Evolutionary conservation across 371 early-diverging fungal genomes (phyloP).

Genomic region (Fennellomyces sp.): DNA sequence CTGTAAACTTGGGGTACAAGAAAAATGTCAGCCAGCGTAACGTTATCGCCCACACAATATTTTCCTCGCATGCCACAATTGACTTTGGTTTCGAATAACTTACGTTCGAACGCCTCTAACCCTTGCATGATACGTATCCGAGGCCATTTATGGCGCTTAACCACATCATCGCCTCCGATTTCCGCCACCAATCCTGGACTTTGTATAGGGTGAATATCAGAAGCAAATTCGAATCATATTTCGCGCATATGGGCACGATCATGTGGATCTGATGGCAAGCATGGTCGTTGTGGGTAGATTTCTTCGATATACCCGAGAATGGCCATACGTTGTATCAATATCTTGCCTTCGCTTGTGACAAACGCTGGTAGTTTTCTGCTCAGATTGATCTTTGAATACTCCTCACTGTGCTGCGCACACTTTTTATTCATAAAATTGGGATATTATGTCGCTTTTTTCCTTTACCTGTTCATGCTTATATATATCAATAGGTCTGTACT

Average conservation of each 20-base stretch:
- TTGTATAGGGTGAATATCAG: constrained; percentile 91
- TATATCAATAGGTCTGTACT: background rate
- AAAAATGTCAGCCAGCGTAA: constrained; percentile 86
- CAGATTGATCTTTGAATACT: constrained; percentile 69
- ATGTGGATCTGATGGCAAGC: constrained; percentile 75
- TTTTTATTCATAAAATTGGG: too few species aligned
- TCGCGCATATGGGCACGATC: constrained; percentile 78
- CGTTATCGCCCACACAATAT: constrained; percentile 80
- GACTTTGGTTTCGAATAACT: constrained; percentile 34
- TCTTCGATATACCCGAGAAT: constrained; percentile 93
- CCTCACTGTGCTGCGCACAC: constrained; percentile 35
- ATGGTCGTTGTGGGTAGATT: constrained; percentile 59
- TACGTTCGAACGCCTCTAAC: constrained; percentile 31
- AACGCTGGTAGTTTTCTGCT: constrained; percentile 72
- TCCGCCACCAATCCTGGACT: constrained; percentile 77
- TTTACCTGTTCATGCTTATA: background rate
- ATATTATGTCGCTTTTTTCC: too few species aligned
- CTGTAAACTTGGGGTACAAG: constrained; percentile 85
- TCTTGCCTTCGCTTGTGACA: constrained; percentile 53
- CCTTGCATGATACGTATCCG: constrained; percentile 61
- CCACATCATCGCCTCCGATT: constrained; percentile 51
- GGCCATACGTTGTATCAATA: constrained; percentile 74
- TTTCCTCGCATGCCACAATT: constrained; percentile 61
- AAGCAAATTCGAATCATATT: constrained; percentile 69
- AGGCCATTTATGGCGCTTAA: constrained; percentile 67